These are phyloP conservation scores for Barnettozyma siamensis DNA, from an alignment of 805 yeast species.

Conservation along the genomic window DNA sequence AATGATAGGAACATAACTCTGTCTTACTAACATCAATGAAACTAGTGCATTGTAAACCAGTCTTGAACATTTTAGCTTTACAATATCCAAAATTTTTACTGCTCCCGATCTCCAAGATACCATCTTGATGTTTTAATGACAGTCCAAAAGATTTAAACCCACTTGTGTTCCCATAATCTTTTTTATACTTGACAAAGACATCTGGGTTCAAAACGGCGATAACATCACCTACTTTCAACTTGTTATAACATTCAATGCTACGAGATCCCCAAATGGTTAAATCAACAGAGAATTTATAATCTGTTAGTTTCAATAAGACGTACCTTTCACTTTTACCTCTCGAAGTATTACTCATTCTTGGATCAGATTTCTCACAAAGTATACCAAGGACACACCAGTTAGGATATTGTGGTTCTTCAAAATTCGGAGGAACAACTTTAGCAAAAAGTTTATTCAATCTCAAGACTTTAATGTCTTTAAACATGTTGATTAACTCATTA, in stretches of 20 bases:
- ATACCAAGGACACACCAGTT: conserved; percentile 83
- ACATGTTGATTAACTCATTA: conserved; percentile 29
- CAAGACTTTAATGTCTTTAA: conserved; percentile 48
- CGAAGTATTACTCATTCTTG: conserved; percentile 35
- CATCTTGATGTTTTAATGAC: conserved; percentile 44
- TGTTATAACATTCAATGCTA: conserved; percentile 69
- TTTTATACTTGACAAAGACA: conserved; percentile 31
- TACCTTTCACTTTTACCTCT: conserved; percentile 42
- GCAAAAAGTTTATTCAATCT: conserved; percentile 56
- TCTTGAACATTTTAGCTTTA: conserved; percentile 33
- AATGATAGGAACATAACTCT: conserved; percentile 67
- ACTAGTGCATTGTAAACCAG: conserved; percentile 48
- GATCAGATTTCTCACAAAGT: conserved; percentile 49
- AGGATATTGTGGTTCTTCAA: conserved; percentile 57
- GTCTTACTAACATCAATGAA: conserved; percentile 52
- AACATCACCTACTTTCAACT: conserved; percentile 66
- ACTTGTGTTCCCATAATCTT: conserved; percentile 1
- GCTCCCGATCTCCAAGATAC: conserved; percentile 68
- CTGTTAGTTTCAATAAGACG: conserved; percentile 58
- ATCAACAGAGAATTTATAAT: conserved; percentile 55
- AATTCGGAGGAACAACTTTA: conserved; percentile 64
- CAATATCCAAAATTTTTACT: conserved; percentile 68
- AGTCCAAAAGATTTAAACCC: conserved; percentile 46
- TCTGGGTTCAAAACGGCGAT: conserved; percentile 72
- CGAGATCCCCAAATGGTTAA: conserved; percentile 33